phyloP scores from a whole-genome alignment of 371 early-diverging fungal species.

The Haplosporangium sp. region DNA sequence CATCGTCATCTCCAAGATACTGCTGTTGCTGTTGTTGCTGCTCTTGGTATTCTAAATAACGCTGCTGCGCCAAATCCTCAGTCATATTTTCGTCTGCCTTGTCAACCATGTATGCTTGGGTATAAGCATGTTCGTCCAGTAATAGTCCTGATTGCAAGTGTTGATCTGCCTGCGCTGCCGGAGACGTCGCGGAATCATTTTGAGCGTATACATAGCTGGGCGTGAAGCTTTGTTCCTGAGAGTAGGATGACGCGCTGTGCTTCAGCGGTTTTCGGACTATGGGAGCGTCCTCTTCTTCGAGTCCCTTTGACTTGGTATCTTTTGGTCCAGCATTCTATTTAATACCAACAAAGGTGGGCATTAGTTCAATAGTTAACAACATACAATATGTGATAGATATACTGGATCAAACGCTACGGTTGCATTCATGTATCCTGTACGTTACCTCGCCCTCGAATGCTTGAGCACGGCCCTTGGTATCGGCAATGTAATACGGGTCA shows the following conservation, averaged over 20 bases:
- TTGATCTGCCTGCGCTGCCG: conserved; percentile 1
- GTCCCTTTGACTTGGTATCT: background rate
- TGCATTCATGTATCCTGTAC: too few relatives aligned
- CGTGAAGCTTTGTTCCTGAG: conserved; percentile 24
- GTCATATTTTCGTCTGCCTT: background rate
- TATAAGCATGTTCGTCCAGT: conserved; percentile 20
- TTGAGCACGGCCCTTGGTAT: conserved; percentile 42
- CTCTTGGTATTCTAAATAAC: conserved; percentile 12
- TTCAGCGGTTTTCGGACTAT: conserved; percentile 8
- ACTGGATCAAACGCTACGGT: too few relatives aligned
- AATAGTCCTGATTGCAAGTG: conserved; percentile 13
- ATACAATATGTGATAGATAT: too few relatives aligned
- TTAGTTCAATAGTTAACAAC: background rate
- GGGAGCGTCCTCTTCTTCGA: background rate
- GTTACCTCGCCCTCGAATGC: conserved; percentile 39
- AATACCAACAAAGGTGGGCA: background rate
- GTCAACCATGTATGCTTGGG: conserved; percentile 11
- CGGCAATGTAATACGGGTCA: conserved; percentile 50
- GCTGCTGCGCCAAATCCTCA: conserved; percentile 11
- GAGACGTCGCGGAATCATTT: background rate
- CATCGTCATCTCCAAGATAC: conserved; percentile 3
- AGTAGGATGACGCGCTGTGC: conserved; percentile 18
- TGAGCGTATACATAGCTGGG: conserved; percentile 13
- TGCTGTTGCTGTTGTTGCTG: background rate
- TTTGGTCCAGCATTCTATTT: conserved; percentile 12